Base-by-base conservation (phyloP, 805 yeast genomes). In the Candida khao-thaluensis region DNA sequence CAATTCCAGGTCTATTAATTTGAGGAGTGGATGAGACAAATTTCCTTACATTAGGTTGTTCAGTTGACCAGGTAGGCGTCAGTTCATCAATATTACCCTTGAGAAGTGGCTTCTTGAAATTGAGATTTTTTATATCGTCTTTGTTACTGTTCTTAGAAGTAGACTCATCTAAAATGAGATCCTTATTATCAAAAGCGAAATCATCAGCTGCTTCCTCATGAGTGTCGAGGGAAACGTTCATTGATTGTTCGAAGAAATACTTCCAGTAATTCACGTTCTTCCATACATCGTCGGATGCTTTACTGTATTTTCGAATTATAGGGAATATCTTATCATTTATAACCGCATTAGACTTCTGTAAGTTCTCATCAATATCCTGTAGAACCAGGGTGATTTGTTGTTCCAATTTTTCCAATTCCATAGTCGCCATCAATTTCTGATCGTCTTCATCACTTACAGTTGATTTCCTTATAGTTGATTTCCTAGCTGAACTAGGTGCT, bases 321-420 rank as follows among this genome's bases (percentile, higher is more conserved):
- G 95, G 95, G 22, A 85, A 68, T 21, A 88, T 71, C 29, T 73
- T 72, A 44, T 82, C 83, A 34, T 79, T 79, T 17, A 89, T 77
- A 23, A 81, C 72, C 32, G 79, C 72, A 55, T 84, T 86, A 15
- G 90, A 78, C 30, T 73, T 68, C 9, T 83, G 74, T 35, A 88
- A 70, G 52, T 86, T 82, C 34, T 79, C 73, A 61, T 88, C 95
- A 17, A 89, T 85, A 34, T 81, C 82, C 57, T 87, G 96, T 34
- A 89, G 62, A 5, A 81, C 77, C 38, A 83, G 58, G 0, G 95
- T 86, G 29, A 86, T 84, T 53, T 81, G 84, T 56, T 85, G 95
- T 52, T 88, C 95, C 30, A 86, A 58, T 50, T 77, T 69, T 52
- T 87, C 95, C 26, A 69, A 50, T 44, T 66, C 71, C 24, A 58